Evolutionary conservation across 345 rosid genomes (phyloP), one percentile per base, ranked within the genome.

Genomic region (Citrus unshiu): DNA sequence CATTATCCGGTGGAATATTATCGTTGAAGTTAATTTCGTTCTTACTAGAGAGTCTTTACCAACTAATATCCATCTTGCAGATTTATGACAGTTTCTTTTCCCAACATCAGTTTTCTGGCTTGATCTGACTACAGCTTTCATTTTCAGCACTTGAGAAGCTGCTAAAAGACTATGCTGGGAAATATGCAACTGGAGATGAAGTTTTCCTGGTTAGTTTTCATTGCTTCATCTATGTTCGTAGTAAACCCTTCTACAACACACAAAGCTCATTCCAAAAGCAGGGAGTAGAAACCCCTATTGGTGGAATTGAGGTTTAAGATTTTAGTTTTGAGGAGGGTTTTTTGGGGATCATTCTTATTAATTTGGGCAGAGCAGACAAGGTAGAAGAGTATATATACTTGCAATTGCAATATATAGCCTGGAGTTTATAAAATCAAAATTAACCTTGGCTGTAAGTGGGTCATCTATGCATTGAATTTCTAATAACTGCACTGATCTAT

Each of bases 171-270:
- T 87, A 76, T 57, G 84, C 95, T 77, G 93, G 98, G 72, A 90
- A 81, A 84, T 92, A 89, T 83, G 98, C 97, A 0, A 91, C 90
- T 35, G 95, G 97, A 63, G 93, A 91, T 78, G 90, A 90, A 82
- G 85, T 92, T 87, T 89, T 10, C 79, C 73, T 95, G 98, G 98
- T 95, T 78, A 73, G 82, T 79, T 78, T 72, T 78, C 35, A n/a
- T 30, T 19, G 7, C 56, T 40, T 75, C 83, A 63, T 78, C 64
- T 62, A 14, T 37, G 29, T 71, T 35, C 63, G 61, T 74, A n/a
- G 9, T 73, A 60, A 22, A 19, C 61, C 18, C 32, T 22, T 72
- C 39, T 60, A 51, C 6, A 16, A 2, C 14, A 34, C 60, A 64
- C 21, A 29, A 2, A 19, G 18, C 29, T 54, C 18, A 32, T 72